Evolutionary conservation across 768 basidiomycete species (phyloP).

Genomic region (Naematelia encephala): DNA sequence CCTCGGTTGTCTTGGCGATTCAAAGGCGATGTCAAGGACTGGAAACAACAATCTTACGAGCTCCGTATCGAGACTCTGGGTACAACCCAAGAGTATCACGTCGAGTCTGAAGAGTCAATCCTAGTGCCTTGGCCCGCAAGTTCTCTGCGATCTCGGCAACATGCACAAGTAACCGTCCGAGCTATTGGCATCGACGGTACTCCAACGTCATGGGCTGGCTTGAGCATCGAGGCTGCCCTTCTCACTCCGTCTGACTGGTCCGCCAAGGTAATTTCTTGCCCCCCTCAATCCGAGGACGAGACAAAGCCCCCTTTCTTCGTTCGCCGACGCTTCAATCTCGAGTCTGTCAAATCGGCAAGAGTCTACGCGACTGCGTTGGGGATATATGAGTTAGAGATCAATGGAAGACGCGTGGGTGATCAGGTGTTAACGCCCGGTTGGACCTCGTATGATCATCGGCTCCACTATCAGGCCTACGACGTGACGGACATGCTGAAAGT

Average conservation of each 20-base stretch:
- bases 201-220: slow-evolving; percentile 5
- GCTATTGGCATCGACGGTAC: slow-evolving; percentile 1
- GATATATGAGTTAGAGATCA: slow-evolving; percentile 38
- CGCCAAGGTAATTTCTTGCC: slow-evolving; percentile 11
- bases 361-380: slow-evolving; percentile 45
- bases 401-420: slow-evolving; percentile 37
- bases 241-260: slow-evolving; percentile 26
- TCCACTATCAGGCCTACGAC: slow-evolving; percentile 43
- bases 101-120: slow-evolving; percentile 14
- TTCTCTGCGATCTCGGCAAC: slow-evolving; percentile 24
- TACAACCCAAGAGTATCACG: slow-evolving; percentile 4
- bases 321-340: slow-evolving; percentile 13
- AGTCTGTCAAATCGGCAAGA: slow-evolving; percentile 4
- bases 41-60: slow-evolving; percentile 34
- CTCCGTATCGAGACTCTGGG: slow-evolving; percentile 7
- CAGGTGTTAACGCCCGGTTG: slow-evolving; percentile 45
- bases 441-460: slow-evolving; percentile 39
- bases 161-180: slow-evolving; percentile 16
- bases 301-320: slow-evolving; percentile 35
- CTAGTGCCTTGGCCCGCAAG: slow-evolving; percentile 28
- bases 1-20: slow-evolving; percentile 38
- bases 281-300: neutral
- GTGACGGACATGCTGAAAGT: slow-evolving; percentile 17
- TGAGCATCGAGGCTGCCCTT: slow-evolving; percentile 28
- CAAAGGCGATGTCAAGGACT: slow-evolving; percentile 11